phyloP scores from a whole-genome alignment of 2,329 filamentous ascomycete species.

The Didymella exigua region DNA sequence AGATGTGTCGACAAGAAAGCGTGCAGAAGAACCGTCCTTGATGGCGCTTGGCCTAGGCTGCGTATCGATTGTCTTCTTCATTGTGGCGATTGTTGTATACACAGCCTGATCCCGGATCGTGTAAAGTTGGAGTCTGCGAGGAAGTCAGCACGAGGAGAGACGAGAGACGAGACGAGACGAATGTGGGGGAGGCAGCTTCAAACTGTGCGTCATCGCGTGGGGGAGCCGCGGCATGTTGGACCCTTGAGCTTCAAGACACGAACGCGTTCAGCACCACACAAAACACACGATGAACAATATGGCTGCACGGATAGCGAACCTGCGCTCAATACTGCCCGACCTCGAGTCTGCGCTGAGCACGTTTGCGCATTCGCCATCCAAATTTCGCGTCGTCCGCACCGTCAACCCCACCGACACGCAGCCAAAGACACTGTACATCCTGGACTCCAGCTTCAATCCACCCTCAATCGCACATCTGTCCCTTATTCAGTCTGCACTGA shows the following conservation, averaged over 20 bases:
- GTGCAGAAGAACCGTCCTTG: constrained; percentile 5
- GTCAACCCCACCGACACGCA: constrained; percentile 39
- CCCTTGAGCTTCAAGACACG: constrained; percentile 8
- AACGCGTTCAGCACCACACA: constrained; percentile 1
- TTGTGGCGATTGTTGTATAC: not conserved
- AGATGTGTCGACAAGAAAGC: not conserved
- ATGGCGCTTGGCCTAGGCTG: not conserved
- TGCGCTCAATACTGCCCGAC: constrained; percentile 40
- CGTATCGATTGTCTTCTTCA: constrained; percentile 1
- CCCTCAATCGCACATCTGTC: constrained; percentile 64
- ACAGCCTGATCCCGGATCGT: not conserved
- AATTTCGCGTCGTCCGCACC: constrained; percentile 45
- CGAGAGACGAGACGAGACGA: not conserved
- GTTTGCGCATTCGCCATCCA: constrained; percentile 41
- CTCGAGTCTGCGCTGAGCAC: constrained; percentile 40
- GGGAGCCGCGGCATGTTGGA: not conserved
- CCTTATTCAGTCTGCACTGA: constrained; percentile 61
- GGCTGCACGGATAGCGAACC: constrained; percentile 33
- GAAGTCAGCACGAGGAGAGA: not conserved
- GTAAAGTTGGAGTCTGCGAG: not conserved
- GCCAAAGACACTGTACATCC: constrained; percentile 61
- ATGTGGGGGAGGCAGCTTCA: not conserved
- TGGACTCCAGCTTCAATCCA: constrained; percentile 71
- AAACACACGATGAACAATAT: constrained; percentile 30
- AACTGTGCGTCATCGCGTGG: constrained; percentile 10